Evolutionary conservation across 106 monocot species (phyloP), one percentile per base, ranked within the genome.

Genomic region (Platanthera zijinensis): DNA sequence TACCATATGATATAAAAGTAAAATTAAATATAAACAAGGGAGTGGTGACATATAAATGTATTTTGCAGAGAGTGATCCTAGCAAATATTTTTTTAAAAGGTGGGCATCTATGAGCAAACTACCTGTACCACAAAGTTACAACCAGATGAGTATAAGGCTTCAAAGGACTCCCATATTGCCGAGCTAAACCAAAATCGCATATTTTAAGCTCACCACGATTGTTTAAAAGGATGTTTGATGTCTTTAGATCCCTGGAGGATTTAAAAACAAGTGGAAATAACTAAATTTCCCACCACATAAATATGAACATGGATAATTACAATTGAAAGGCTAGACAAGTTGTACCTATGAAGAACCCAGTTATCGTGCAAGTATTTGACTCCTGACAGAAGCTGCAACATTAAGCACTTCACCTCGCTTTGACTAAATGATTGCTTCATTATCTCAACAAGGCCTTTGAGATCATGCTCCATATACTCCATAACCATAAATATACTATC

Each of bases 81-180:
- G 18, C 45, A 48, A 70, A 14, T 47, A 3, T 1, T 39, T 39
- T 39, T 53, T 25, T 0, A 25, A 25, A 53, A 53, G 8, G 53
- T 8, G 14, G 53, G 8, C 53, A 0, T 64, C 1, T 10, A 19
- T 12, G 8, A 59, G 30, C 10, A 64, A 71, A 80, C 9, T 75
- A 92, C 95, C 95, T 92, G 85, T 92, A 95, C 95, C 95, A 95
- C 82, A 90, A 87, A 82, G 92, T 95, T 71, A 92, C 95, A 13
- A 95, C 92, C 83, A 95, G 80, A 48, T 81, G 90, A 62, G 95
- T 95, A 59, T 92, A 95, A 13, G 95, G 92, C 56, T 90, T 92
- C 75, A 92, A 79, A 48, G 92, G 95, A 73, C 88, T 89, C 21
- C 95, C 95, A 85, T 92, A 95, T 57, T 92, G 95, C n/a, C 95